Evolutionary conservation across 805 yeast species (phyloP).

Genomic region (Metschnikowia aberdeeniae): DNA sequence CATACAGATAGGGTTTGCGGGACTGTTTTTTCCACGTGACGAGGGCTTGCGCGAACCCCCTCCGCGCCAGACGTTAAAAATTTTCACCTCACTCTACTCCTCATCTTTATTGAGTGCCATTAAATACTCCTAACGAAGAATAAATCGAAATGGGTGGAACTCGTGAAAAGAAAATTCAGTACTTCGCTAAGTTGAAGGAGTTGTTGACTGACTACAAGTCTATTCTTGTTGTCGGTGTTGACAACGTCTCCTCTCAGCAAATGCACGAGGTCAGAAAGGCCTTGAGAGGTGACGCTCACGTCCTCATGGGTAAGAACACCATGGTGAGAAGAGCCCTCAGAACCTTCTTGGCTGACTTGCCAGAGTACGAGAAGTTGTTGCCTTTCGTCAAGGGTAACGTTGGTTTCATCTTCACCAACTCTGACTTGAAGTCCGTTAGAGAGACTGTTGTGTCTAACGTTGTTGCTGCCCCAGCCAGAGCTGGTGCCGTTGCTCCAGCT

Average conservation of each 20-base stretch:
- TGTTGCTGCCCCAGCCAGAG: conserved; percentile 99
- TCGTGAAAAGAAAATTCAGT: conserved; percentile 95
- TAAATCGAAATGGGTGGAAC: conserved; percentile 99
- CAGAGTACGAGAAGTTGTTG: conserved; percentile 91
- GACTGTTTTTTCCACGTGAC: conserved; percentile 2
- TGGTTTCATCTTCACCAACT: conserved; percentile 99
- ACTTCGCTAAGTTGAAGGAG: conserved; percentile 92
- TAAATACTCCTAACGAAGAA: conserved; percentile 83
- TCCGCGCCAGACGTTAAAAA: conserved; percentile 8
- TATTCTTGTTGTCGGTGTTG: conserved; percentile 98
- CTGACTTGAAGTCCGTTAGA: conserved; percentile 88
- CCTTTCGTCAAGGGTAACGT: conserved; percentile 97
- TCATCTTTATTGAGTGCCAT: conserved; percentile 45
- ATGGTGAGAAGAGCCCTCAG: conserved; percentile 99
- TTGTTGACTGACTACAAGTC: conserved; percentile 96
- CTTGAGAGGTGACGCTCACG: conserved; percentile 91
- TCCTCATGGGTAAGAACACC: conserved; percentile 99
- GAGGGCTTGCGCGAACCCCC: not conserved
- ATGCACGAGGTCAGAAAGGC: conserved; percentile 99
- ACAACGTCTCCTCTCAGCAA: conserved; percentile 99
- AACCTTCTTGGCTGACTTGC: conserved; percentile 88
- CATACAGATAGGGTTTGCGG: not conserved
- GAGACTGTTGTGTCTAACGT: conserved; percentile 84
- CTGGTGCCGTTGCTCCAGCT: conserved; percentile 98
- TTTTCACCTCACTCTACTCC: conserved; percentile 6